Evolutionary conservation across 1,139 yeast species (phyloP).

Genomic region (Magnusiomyces suaveolens): DNA sequence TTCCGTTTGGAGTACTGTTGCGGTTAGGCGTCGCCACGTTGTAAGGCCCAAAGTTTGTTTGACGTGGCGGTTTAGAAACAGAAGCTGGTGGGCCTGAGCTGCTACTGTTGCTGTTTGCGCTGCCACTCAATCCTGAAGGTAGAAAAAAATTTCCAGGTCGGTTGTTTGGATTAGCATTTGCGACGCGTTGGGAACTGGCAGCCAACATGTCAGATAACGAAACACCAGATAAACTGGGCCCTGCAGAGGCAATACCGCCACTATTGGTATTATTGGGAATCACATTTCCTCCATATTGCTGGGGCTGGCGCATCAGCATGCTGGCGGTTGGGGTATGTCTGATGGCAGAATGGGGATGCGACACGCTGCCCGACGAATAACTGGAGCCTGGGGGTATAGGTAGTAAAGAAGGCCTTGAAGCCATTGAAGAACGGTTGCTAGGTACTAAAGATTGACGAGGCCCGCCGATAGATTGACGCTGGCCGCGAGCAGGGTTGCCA

Average conservation of each 20-base stretch:
- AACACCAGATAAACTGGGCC: constrained; percentile 11
- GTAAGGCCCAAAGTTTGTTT: background rate
- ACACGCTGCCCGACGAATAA: constrained; percentile 10
- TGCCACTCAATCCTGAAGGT: no score
- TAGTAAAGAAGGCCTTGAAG: constrained; percentile 8
- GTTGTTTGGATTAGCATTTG: no score
- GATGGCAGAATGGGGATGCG: constrained; percentile 2
- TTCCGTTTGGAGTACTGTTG: background rate
- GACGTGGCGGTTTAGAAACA: background rate
- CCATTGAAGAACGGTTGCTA: background rate
- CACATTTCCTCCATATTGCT: background rate
- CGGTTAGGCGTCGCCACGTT: background rate
- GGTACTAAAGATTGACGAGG: constrained; percentile 15
- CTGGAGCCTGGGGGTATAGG: constrained; percentile 7
- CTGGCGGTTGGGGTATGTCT: constrained; percentile 10
- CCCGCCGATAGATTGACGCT: background rate
- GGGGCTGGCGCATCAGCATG: constrained; percentile 1
- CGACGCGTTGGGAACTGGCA: constrained; percentile 9
- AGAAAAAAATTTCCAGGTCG: no score
- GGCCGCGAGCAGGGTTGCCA: background rate
- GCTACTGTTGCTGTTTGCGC: no score
- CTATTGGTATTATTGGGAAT: background rate
- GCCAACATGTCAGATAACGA: constrained; percentile 12
- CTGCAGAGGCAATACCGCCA: constrained; percentile 11
- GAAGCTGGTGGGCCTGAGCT: background rate